These are phyloP conservation scores for Globisporangium middletonii DNA, from an alignment of 352 stramenopile genomes.

Conservation along the genomic window DNA sequence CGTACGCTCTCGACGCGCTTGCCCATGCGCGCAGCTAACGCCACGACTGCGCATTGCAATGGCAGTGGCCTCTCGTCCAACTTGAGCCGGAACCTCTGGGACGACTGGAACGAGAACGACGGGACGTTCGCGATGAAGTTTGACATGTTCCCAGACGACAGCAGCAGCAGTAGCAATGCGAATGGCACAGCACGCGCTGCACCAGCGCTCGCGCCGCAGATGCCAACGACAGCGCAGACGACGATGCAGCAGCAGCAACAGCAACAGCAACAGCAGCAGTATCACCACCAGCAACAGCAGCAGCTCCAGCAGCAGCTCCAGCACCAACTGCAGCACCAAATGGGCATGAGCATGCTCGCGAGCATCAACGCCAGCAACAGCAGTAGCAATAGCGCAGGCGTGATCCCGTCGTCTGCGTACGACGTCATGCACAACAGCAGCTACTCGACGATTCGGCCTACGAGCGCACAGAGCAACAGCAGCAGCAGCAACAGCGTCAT, in stretches of 20 bases:
- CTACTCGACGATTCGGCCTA: slow-evolving; percentile 2
- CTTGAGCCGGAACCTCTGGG: slow-evolving; percentile 81
- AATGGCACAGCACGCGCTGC: slow-evolving; percentile 3
- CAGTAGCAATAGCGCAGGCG: neutral
- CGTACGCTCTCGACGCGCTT: neutral
- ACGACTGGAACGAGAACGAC: slow-evolving; percentile 85
- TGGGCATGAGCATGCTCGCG: slow-evolving; percentile 8
- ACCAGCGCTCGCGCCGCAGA: neutral
- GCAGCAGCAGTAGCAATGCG: slow-evolving; percentile 21
- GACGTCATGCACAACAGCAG: slow-evolving; percentile 6
- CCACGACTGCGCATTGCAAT: neutral
- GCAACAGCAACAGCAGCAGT: neutral
- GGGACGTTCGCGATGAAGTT: slow-evolving; percentile 62
- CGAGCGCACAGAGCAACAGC: slow-evolving; percentile 13
- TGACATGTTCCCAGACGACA: slow-evolving; percentile 56
- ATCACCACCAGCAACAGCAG: neutral
- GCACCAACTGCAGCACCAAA: slow-evolving; percentile 10
- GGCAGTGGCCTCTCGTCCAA: slow-evolving; percentile 70
- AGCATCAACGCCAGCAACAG: neutral
- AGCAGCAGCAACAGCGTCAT: slow-evolving; percentile 12
- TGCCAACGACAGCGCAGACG: neutral
- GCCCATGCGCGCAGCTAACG: neutral
- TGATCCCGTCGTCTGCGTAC: slow-evolving; percentile 15
- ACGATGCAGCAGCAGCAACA: slow-evolving; percentile 15
- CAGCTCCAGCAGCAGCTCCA: slow-evolving; percentile 15